Evolutionary conservation across 2,329 filamentous ascomycete genomes (phyloP).

Genomic region (Diaporthe velutina): DNA sequence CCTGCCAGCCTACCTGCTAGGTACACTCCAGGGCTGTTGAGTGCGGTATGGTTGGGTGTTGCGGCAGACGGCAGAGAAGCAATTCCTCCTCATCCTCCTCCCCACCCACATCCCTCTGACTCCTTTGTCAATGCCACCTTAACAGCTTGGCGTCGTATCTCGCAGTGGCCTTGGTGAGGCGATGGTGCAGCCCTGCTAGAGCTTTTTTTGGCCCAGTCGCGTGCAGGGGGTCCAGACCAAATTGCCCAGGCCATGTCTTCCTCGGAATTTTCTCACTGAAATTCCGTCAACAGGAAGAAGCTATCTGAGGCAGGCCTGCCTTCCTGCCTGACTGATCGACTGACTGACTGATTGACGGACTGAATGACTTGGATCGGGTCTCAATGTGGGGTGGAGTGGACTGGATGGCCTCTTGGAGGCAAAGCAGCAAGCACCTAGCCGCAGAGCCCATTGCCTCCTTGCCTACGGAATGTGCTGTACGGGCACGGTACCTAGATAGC

Average conservation of each 20-base stretch:
- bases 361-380: background rate
- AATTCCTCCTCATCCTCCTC: background rate
- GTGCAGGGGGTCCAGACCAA: background rate
- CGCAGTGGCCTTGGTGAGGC: background rate
- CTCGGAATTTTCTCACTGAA: background rate
- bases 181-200: slow-evolving; percentile 27
- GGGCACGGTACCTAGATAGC: slow-evolving; percentile 16
- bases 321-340: no score
- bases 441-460: background rate
- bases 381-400: slow-evolving; percentile 3
- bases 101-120: background rate
- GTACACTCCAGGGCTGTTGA: background rate
- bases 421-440: background rate
- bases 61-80: slow-evolving; percentile 13
- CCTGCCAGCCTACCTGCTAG: background rate
- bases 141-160: slow-evolving; percentile 28
- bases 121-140: slow-evolving; percentile 3
- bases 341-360: no score
- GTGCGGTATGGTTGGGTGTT: background rate
- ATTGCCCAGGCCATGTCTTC: slow-evolving; percentile 8
- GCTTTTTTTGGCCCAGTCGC: background rate
- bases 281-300: background rate
- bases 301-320: background rate
- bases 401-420: background rate
- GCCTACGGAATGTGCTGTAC: background rate